Evolutionary conservation across 306 rosid species (phyloP).

Genomic region (Casuarina glauca): DNA sequence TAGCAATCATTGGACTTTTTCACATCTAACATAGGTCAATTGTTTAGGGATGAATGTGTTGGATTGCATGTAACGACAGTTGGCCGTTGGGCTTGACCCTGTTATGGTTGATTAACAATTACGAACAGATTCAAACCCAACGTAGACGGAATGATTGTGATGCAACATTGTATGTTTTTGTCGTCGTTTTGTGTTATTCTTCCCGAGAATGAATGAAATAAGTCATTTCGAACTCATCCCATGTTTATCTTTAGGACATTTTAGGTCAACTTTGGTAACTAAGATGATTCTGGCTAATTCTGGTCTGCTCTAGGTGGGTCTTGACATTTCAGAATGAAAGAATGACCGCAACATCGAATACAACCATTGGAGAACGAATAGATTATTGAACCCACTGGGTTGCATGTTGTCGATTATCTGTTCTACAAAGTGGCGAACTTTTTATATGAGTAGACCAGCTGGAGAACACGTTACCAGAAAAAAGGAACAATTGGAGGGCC

Average conservation of each 20-base stretch:
- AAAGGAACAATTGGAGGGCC: too few species aligned
- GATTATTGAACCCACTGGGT: too few species aligned
- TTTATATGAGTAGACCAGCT: too few species aligned
- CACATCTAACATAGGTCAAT: too few species aligned
- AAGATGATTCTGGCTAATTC: background rate
- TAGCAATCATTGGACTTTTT: too few species aligned
- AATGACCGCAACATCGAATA: background rate
- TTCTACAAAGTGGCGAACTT: too few species aligned
- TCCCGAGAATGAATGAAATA: background rate
- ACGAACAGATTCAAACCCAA: too few species aligned
- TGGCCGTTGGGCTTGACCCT: background rate
- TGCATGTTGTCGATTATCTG: too few species aligned
- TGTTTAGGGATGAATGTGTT: background rate
- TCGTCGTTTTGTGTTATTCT: too few species aligned
- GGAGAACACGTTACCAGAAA: too few species aligned
- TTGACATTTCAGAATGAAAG: background rate
- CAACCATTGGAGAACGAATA: too few species aligned
- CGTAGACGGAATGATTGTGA: background rate
- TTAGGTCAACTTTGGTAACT: constrained; percentile 9
- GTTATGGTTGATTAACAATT: background rate
- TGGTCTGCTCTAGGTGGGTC: background rate
- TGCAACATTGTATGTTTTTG: background rate
- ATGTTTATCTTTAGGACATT: background rate
- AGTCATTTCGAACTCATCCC: background rate
- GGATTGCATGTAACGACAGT: background rate